Percentiles rank a stretch among this genome's conserved stretches.
Conservation (phyloP, 2,329 filamentous ascomycete genomes). For the Colletotrichum brevisporum region DNA sequence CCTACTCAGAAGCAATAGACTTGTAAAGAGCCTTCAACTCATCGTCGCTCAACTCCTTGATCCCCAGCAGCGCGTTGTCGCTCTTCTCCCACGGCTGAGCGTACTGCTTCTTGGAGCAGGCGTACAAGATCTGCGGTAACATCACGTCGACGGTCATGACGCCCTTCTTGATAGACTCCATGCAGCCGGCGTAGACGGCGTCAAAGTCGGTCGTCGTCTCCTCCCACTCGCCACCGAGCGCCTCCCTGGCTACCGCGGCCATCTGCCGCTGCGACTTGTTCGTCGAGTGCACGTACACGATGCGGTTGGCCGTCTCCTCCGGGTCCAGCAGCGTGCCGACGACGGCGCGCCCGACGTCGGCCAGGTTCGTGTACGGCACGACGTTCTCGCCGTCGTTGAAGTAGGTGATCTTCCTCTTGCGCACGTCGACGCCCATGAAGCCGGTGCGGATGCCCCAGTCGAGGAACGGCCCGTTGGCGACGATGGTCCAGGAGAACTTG, state of each 20-base stretch:
- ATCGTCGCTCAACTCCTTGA: slow-evolving; percentile 43
- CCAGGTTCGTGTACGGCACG: slow-evolving; percentile 45
- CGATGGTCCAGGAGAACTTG: slow-evolving; percentile 47
- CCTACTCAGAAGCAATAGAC: slow-evolving; percentile 30
- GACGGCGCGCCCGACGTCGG: slow-evolving; percentile 46
- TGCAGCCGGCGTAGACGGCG: slow-evolving; percentile 39
- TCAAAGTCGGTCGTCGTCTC: slow-evolving; percentile 38
- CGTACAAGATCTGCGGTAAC: slow-evolving; percentile 41
- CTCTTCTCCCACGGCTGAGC: slow-evolving; percentile 35
- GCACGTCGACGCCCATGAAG: slow-evolving; percentile 45
- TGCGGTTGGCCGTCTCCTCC: slow-evolving; percentile 48
- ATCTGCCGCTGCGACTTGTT: slow-evolving; percentile 45
- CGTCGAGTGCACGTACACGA: slow-evolving; percentile 43
- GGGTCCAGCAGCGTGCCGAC: slow-evolving; percentile 45
- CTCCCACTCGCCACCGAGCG: slow-evolving; percentile 42
- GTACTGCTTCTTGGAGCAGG: slow-evolving; percentile 39
- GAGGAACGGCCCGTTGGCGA: slow-evolving; percentile 49
- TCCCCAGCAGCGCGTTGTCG: slow-evolving; percentile 44
- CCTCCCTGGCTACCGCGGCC: slow-evolving; percentile 41
- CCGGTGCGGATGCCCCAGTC: slow-evolving; percentile 46
- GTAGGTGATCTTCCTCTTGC: slow-evolving; percentile 42
- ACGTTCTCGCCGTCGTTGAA: slow-evolving; percentile 46
- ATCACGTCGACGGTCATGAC: slow-evolving; percentile 40
- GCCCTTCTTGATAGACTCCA: slow-evolving; percentile 42
- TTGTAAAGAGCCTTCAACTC: slow-evolving; percentile 42